Evolutionary conservation across 2,329 filamentous ascomycete species (phyloP), one percentile per base, ranked within the genome.

Genomic region (Metarhizium brunneum): DNA sequence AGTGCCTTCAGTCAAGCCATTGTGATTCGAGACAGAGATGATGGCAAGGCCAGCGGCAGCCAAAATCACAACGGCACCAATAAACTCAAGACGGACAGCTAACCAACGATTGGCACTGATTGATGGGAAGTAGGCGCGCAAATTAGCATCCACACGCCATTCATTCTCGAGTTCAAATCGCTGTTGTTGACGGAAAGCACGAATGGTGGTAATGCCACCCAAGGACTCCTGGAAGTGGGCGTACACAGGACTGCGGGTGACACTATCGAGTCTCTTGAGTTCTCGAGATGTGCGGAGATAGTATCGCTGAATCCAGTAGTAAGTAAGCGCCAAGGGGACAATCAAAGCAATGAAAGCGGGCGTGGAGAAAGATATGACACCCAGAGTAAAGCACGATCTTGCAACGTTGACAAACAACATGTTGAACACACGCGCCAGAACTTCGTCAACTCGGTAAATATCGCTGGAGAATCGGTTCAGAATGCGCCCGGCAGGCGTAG

Each of bases 151-250:
- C 59, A 97, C 88, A 47, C 94, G 87, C 90, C 92, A 96, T 77
- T 99, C 92, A 64, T 97, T 99, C 71, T 99, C 95, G 57, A 88
- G 77, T 59, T 89, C 83, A 71, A 99, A 99, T 56, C 94, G 82
- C 60, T 84, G 78, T 70, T 95, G 85, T 69, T 99, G 92, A 59
- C 87, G 82, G 75, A 95, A 99, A 40, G 94, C 95, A 61, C 95
- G 88, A 66, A 99, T 97, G 11, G 94, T 99, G 58, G 89, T 90
- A 67, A 96, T 87, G 47, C 94, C 94, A 59, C 90, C 92, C 10
- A 99, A 82, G 2, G 91, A 95, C 73, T 99, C 95, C 69, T 99
- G 94, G 75, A 99, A 99, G 71, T 99, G 95, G 6, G 94, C 94
- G 70, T 92, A 99, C 64, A 99, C 95, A 30, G 95, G 95, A 69